These are phyloP conservation scores for Trametes sp. DNA, from an alignment of 1,284 basidiomycete genomes.

Conservation along the genomic window DNA sequence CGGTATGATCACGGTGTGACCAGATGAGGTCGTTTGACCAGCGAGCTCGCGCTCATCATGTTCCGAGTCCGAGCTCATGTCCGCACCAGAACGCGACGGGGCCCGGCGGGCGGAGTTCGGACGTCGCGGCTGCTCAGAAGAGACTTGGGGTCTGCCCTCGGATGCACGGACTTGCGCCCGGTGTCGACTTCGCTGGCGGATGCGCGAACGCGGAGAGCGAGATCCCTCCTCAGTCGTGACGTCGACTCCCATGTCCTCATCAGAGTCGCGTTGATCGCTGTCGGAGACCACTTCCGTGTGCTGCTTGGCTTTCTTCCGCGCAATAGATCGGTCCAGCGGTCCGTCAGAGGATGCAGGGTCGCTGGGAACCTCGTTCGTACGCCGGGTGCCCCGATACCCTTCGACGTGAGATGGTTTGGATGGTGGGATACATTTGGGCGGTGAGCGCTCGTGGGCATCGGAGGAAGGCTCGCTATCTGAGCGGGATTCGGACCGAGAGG, in stretches of 20 bases:
- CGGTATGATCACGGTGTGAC: slow-evolving; percentile 45
- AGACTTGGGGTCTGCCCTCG: background rate
- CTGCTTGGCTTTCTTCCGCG: slow-evolving; percentile 3
- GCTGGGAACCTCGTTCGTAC: background rate
- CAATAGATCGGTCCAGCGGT: background rate
- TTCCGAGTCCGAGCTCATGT: slow-evolving; percentile 14
- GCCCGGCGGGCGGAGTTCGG: slow-evolving; percentile 3
- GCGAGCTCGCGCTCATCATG: slow-evolving; percentile 9
- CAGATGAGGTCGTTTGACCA: slow-evolving; percentile 2
- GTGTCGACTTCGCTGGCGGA: slow-evolving; percentile 8
- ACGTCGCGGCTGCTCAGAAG: slow-evolving; percentile 2
- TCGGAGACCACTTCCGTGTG: background rate
- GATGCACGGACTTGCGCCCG: background rate
- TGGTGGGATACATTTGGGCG: background rate
- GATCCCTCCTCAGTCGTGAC: slow-evolving; percentile 1
- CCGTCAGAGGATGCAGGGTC: background rate
- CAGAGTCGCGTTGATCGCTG: slow-evolving; percentile 7
- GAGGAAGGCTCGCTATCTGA: slow-evolving; percentile 5
- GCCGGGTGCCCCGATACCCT: background rate
- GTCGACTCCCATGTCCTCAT: slow-evolving; percentile 9
- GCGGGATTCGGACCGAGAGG: slow-evolving; percentile 14
- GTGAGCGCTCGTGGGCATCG: slow-evolving; percentile 3
- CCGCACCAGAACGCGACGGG: slow-evolving; percentile 6
- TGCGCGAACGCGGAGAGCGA: slow-evolving; percentile 1
- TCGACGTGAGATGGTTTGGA: background rate